Evolutionary conservation across 345 rosid genomes (phyloP).

Genomic region (Eucalyptus regnans): DNA sequence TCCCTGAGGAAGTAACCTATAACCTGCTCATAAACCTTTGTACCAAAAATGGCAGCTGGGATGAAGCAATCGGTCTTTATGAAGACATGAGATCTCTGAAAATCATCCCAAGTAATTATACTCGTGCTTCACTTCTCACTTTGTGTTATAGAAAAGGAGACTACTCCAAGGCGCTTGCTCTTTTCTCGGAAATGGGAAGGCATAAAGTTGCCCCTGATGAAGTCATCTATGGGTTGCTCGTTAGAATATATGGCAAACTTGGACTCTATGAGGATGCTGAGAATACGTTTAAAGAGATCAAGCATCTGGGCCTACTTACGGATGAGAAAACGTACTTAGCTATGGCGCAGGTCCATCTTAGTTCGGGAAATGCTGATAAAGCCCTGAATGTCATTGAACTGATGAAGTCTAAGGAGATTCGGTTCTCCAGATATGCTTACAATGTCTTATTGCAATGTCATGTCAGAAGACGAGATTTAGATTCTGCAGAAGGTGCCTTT

Average conservation of each 20-base stretch:
- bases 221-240: slow-evolving; percentile 81
- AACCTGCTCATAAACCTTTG: slow-evolving; percentile 53
- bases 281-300: slow-evolving; percentile 51
- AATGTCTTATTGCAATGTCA: slow-evolving; percentile 74
- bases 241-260: slow-evolving; percentile 86
- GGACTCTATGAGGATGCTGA: slow-evolving; percentile 75
- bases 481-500: slow-evolving; percentile 66
- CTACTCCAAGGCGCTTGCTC: slow-evolving; percentile 74
- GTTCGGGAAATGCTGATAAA: slow-evolving; percentile 45
- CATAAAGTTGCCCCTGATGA: slow-evolving; percentile 58
- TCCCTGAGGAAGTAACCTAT: slow-evolving; percentile 80
- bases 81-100: slow-evolving; percentile 64
- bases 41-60: slow-evolving; percentile 40
- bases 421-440: slow-evolving; percentile 73
- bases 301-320: slow-evolving; percentile 45
- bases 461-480: slow-evolving; percentile 49
- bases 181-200: slow-evolving; percentile 75
- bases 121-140: slow-evolving; percentile 90
- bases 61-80: slow-evolving; percentile 45
- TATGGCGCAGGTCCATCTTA: slow-evolving; percentile 83
- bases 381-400: slow-evolving; percentile 48
- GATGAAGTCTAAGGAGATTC: slow-evolving; percentile 61
- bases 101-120: slow-evolving; percentile 71
- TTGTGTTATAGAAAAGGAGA: slow-evolving; percentile 63
- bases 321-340: slow-evolving; percentile 85